Percentiles rank a stretch among this genome's conserved stretches.
Conservation (phyloP, 2,329 filamentous ascomycete species). For the Cadophora sp. region DNA sequence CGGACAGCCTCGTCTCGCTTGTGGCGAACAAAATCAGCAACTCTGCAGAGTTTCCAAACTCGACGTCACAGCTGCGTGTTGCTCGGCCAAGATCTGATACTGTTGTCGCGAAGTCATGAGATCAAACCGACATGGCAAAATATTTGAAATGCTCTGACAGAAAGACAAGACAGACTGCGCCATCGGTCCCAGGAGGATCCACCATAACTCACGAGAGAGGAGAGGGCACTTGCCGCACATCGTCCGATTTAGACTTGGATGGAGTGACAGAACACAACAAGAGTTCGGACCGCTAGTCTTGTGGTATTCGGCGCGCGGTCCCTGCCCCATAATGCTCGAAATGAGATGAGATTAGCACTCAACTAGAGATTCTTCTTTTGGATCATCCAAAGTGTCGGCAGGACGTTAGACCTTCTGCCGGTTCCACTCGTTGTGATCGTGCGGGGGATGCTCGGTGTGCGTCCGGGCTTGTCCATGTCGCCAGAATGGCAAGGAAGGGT, state of each 20-base stretch:
- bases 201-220: background rate
- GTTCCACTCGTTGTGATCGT: conserved; percentile 10
- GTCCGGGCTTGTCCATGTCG: conserved; percentile 21
- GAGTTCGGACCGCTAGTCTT: conserved; percentile 26
- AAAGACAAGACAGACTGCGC: conserved; percentile 11
- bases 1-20: conserved; percentile 1
- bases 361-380: conserved; percentile 26
- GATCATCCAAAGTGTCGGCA: conserved; percentile 16
- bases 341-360: conserved; percentile 39
- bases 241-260: background rate
- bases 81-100: conserved; percentile 31
- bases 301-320: conserved; percentile 15
- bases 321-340: conserved; percentile 37
- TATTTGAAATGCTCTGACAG: conserved; percentile 3
- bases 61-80: conserved; percentile 26
- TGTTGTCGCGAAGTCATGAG: conserved; percentile 16
- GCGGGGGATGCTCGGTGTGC: conserved; percentile 24
- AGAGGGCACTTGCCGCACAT: conserved; percentile 11
- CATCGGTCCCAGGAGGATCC: background rate
- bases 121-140: conserved; percentile 18
- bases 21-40: background rate
- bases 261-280: conserved; percentile 6
- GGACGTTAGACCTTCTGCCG: conserved; percentile 18
- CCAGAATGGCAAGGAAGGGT: background rate
- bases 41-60: conserved; percentile 25